Percentiles rank a stretch among this genome's conserved stretches.
Conservation (phyloP, 2,329 filamentous ascomycete genomes). For the Arachnopeziza araneosa region DNA sequence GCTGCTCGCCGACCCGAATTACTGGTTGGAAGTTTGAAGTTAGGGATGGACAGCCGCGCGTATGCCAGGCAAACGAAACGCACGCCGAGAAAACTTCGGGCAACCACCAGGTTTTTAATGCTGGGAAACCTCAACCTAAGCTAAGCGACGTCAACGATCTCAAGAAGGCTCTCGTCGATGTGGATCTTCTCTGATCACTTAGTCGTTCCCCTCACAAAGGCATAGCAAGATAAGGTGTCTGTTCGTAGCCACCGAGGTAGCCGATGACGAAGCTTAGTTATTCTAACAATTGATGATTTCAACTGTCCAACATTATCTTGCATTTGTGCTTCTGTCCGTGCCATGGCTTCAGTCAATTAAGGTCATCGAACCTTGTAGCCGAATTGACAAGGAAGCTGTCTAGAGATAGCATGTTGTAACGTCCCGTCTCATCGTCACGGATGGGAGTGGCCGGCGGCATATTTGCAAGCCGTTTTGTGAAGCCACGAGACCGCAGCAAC, state of each 20-base stretch:
- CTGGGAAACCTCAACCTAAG: slow-evolving; percentile 8
- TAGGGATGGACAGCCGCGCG: slow-evolving; percentile 7
- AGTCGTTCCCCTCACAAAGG: slow-evolving; percentile 1
- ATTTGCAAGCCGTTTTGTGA: slow-evolving; percentile 35
- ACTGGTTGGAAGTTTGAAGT: slow-evolving; percentile 1
- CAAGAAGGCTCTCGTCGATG: slow-evolving; percentile 7
- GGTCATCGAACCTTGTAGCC: slow-evolving; percentile 30
- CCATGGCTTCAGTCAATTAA: slow-evolving; percentile 11
- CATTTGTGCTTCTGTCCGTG: slow-evolving; percentile 8
- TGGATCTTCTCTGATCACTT: slow-evolving; percentile 2
- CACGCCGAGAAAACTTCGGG: slow-evolving; percentile 3
- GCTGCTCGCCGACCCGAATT: slow-evolving; percentile 6
- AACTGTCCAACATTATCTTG: slow-evolving; percentile 7
- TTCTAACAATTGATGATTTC: slow-evolving; percentile 8
- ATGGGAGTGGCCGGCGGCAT: slow-evolving; percentile 33
- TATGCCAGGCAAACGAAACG: not conserved
- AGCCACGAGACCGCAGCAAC: slow-evolving; percentile 32
- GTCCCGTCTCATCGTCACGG: slow-evolving; percentile 32
- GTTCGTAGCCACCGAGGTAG: not conserved
- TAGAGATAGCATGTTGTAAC: slow-evolving; percentile 35
- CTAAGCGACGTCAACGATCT: slow-evolving; percentile 4
- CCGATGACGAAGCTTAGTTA: slow-evolving; percentile 3
- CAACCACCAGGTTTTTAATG: slow-evolving; percentile 8
- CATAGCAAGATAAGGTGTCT: slow-evolving; percentile 1
- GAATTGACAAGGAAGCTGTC: slow-evolving; percentile 35